Evolutionary conservation across 306 rosid species (phyloP).

Genomic region (Begonia fuchsioides): DNA sequence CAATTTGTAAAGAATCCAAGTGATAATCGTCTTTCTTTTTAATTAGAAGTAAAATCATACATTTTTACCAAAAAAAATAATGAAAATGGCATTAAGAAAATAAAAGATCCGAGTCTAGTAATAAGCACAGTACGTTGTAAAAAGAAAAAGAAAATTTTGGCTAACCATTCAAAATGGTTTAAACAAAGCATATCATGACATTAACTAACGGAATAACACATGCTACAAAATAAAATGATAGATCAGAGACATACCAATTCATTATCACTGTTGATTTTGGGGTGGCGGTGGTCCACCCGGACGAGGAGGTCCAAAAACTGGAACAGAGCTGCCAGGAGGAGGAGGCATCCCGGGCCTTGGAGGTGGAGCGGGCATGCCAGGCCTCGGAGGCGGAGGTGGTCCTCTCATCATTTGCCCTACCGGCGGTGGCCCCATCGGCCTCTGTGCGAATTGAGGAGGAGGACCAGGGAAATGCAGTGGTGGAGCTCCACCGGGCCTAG

Average conservation of each 20-base stretch:
- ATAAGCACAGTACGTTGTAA: too few species aligned
- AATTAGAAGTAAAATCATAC: too few species aligned
- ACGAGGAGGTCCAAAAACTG: constrained; percentile 77
- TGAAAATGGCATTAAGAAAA: too few species aligned
- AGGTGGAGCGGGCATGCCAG: constrained; percentile 63
- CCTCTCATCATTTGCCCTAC: constrained; percentile 96
- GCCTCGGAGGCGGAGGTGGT: constrained; percentile 73
- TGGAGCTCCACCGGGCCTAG: constrained; percentile 55
- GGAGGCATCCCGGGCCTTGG: constrained; percentile 98
- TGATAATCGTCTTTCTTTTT: too few species aligned
- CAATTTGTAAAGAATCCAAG: too few species aligned
- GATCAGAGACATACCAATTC: constrained; percentile 6
- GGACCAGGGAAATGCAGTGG: constrained; percentile 42
- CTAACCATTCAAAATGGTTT: too few species aligned
- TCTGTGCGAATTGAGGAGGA: constrained; percentile 75
- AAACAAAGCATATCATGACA: too few species aligned
- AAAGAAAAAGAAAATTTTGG: too few species aligned
- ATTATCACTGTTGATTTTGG: constrained; percentile 48
- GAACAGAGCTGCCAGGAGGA: constrained; percentile 70
- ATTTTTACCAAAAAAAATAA: too few species aligned
- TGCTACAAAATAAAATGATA: too few species aligned
- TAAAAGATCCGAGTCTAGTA: too few species aligned
- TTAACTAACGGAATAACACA: too few species aligned
- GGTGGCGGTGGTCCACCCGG: constrained; percentile 89
- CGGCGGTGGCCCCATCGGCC: constrained; percentile 98